A percentile compares a stretch with the other conserved stretches of the same genome.
Conservation (phyloP, 208 protist genomes). For the Leishmania mexicana region DNA sequence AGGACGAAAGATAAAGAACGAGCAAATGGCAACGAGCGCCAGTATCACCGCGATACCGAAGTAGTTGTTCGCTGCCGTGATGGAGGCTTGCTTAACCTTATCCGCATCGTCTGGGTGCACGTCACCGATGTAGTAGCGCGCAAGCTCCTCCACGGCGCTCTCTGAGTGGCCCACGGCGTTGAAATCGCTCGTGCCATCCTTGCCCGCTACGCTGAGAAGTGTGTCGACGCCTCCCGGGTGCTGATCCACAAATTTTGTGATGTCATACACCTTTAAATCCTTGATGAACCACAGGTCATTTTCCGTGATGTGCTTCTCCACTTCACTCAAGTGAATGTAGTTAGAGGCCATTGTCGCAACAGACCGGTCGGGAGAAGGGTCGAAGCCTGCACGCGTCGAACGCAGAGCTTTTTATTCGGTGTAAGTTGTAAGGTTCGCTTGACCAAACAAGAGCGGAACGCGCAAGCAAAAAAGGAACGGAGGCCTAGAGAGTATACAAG, state of each 20-base stretch:
- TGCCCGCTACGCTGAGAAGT: constrained; percentile 79
- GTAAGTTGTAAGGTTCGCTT: background rate
- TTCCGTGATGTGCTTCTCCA: constrained; percentile 66
- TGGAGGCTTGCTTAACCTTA: constrained; percentile 33
- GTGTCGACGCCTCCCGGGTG: constrained; percentile 92
- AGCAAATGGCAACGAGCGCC: constrained; percentile 42
- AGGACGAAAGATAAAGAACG: constrained; percentile 62
- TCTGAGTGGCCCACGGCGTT: constrained; percentile 81
- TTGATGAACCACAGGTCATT: constrained; percentile 85
- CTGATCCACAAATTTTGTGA: constrained; percentile 84
- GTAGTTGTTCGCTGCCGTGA: constrained; percentile 40
- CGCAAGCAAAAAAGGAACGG: background rate
- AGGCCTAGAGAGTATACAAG: background rate
- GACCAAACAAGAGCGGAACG: too few relatives aligned
- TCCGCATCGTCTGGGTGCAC: constrained; percentile 61
- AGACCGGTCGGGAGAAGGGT: background rate
- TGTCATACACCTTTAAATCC: constrained; percentile 86
- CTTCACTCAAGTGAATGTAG: constrained; percentile 58
- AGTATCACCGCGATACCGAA: constrained; percentile 45
- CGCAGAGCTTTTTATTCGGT: background rate
- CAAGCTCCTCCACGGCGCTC: constrained; percentile 60
- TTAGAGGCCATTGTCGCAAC: constrained; percentile 15
- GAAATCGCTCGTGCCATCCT: constrained; percentile 87
- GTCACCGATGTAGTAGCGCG: constrained; percentile 82
- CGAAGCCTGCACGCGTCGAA: background rate